phyloP scores from a whole-genome alignment of 23 red algal genomes.

The Gracilaria gracilis region DNA sequence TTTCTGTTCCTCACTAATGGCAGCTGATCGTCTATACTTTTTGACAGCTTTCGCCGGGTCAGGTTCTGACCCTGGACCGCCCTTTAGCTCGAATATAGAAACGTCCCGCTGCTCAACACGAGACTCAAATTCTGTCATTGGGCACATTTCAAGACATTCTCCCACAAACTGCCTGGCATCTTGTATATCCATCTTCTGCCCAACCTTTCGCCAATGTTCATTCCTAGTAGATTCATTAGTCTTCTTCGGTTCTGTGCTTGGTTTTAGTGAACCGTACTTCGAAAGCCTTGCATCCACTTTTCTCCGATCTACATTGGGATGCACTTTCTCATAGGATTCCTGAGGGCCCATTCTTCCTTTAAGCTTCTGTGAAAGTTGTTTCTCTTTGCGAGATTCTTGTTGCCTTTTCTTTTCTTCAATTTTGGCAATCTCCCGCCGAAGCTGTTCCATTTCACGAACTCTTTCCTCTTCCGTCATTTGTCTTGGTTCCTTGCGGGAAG shows the following conservation, averaged over 20 bases:
- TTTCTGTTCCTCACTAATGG: constrained; percentile 78
- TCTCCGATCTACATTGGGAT: neutral
- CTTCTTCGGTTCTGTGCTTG: neutral
- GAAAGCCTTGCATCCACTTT: constrained; percentile 29
- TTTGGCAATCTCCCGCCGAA: constrained; percentile 40
- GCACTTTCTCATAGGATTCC: neutral
- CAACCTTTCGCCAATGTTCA: constrained; percentile 43
- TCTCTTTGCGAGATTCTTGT: neutral
- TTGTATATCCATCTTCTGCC: constrained; percentile 42
- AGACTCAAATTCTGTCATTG: constrained; percentile 64
- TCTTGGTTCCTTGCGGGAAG: constrained; percentile 3
- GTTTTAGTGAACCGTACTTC: neutral
- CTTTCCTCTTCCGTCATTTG: constrained; percentile 32
- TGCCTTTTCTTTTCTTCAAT: constrained; percentile 35
- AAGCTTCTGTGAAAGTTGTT: neutral
- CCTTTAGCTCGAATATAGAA: constrained; percentile 24
- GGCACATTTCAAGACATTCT: constrained; percentile 95
- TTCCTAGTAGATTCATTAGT: neutral
- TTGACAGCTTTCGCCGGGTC: constrained; percentile 88
- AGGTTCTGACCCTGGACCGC: constrained; percentile 36
- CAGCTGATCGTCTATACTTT: constrained; percentile 94
- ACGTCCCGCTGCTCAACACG: constrained; percentile 74
- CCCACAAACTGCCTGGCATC: constrained; percentile 75
- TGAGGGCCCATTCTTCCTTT: neutral
- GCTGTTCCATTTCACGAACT: constrained; percentile 40